Evolutionary conservation across 163 green algal genomes (phyloP).

Genomic region (Chlorella variabilis): DNA sequence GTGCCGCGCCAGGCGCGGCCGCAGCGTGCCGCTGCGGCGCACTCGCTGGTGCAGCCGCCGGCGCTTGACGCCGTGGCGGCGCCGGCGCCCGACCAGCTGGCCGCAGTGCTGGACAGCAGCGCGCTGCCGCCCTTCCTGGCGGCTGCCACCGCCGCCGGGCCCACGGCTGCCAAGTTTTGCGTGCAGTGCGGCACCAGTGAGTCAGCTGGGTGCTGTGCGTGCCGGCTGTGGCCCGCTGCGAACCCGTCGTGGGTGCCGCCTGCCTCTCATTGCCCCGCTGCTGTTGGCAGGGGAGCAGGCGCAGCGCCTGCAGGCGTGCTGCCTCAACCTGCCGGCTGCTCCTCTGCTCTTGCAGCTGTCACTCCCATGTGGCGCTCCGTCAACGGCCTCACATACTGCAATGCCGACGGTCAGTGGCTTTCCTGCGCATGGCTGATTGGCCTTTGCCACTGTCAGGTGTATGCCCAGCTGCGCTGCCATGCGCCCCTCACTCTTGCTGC

Average conservation of each 20-base stretch:
- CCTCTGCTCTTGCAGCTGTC: background rate
- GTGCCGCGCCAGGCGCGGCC: background rate
- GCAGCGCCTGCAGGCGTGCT: too few relatives aligned
- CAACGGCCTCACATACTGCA: slow-evolving; percentile 28
- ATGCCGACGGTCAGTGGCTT: slow-evolving; percentile 18
- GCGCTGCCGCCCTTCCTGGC: slow-evolving; percentile 3
- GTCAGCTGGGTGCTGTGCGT: background rate
- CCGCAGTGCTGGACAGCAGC: background rate
- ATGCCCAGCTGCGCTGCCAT: too few relatives aligned
- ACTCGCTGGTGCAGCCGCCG: background rate
- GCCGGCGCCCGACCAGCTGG: slow-evolving; percentile 15
- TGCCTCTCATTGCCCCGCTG: too few relatives aligned
- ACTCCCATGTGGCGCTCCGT: slow-evolving; percentile 29
- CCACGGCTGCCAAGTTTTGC: slow-evolving; percentile 16
- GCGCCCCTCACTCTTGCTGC: too few relatives aligned
- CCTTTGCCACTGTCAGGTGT: background rate
- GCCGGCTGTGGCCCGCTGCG: too few relatives aligned
- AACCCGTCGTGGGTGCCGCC: too few relatives aligned
- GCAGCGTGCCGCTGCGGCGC: background rate
- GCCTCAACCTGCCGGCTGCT: background rate
- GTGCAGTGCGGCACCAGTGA: slow-evolving; percentile 35
- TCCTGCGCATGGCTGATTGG: background rate
- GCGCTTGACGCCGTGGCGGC: background rate
- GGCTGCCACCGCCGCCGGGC: background rate
- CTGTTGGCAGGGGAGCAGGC: too few relatives aligned